A percentile compares a stretch with the other conserved stretches of the same genome.
Evolutionary conservation across 176 grass and related monocot species (phyloP).

Genomic region (Areca catechu): DNA sequence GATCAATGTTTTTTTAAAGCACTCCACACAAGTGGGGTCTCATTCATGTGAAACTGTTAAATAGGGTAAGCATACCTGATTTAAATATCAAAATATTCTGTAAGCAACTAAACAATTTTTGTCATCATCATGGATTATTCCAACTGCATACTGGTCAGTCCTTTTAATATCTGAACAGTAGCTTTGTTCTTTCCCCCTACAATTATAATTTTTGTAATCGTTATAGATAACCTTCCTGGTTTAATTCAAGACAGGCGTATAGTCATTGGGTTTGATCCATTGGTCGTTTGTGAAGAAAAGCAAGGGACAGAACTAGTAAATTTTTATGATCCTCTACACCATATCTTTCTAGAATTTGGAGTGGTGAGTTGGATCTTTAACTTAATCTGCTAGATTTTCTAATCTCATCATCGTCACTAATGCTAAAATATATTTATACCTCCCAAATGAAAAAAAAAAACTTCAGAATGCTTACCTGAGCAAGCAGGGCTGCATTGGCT

Average conservation of each 20-base stretch:
- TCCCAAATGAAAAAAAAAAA: background rate
- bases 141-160: too few relatives aligned
- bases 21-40: too few relatives aligned
- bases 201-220: too few relatives aligned
- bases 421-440: background rate
- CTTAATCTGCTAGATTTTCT: slow-evolving; percentile 1
- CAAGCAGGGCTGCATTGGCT: slow-evolving; percentile 22
- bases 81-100: too few relatives aligned
- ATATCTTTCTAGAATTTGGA: slow-evolving; percentile 28
- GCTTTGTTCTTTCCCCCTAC: too few relatives aligned
- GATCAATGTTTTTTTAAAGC: too few relatives aligned
- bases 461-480: slow-evolving; percentile 36
- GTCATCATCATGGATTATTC: too few relatives aligned
- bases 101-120: too few relatives aligned
- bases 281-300: slow-evolving; percentile 28
- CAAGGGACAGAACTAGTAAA: slow-evolving; percentile 23
- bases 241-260: slow-evolving; percentile 35
- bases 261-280: slow-evolving; percentile 35
- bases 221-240: slow-evolving; percentile 6
- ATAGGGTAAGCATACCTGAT: too few relatives aligned
- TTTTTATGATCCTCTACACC: slow-evolving; percentile 20
- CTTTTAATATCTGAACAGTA: too few relatives aligned
- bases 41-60: too few relatives aligned
- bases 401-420: background rate
- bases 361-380: slow-evolving; percentile 22